Evolutionary conservation across 768 basidiomycete genomes (phyloP).

Genomic region (Russula vinacea): DNA sequence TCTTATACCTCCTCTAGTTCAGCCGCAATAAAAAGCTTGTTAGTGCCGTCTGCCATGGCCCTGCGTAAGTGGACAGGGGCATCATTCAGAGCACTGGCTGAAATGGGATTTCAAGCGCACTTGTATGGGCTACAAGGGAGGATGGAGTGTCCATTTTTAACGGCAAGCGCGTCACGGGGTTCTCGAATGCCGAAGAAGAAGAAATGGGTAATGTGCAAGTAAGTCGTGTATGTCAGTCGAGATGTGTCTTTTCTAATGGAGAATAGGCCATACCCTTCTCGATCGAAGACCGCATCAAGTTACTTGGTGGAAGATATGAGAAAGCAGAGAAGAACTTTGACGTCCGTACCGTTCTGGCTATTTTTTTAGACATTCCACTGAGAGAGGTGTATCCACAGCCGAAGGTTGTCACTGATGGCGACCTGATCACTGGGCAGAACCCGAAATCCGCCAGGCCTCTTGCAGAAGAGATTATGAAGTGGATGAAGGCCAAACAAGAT

Average conservation of each 20-base stretch:
- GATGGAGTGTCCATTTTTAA: slow-evolving; percentile 63
- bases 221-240: slow-evolving; percentile 16
- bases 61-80: slow-evolving; percentile 48
- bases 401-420: slow-evolving; percentile 56
- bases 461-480: slow-evolving; percentile 55
- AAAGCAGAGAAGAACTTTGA: slow-evolving; percentile 55
- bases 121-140: slow-evolving; percentile 53
- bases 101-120: slow-evolving; percentile 41
- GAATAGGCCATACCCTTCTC: slow-evolving; percentile 62
- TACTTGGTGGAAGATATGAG: slow-evolving; percentile 63
- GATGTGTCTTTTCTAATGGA: neutral
- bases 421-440: slow-evolving; percentile 71
- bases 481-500: slow-evolving; percentile 37
- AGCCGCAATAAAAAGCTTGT: slow-evolving; percentile 64
- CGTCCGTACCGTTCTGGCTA: slow-evolving; percentile 40
- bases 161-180: slow-evolving; percentile 57
- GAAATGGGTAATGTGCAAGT: slow-evolving; percentile 45
- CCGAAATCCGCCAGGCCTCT: slow-evolving; percentile 59
- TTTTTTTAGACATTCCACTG: neutral
- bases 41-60: slow-evolving; percentile 77
- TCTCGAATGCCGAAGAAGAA: slow-evolving; percentile 70
- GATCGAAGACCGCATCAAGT: slow-evolving; percentile 60
- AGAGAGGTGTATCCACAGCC: slow-evolving; percentile 22
- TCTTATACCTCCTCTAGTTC: slow-evolving; percentile 45
- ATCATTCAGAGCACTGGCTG: neutral